These are phyloP conservation scores for Rutstroemia sp. DNA, from an alignment of 2,329 filamentous ascomycete species.

Conservation along the genomic window DNA sequence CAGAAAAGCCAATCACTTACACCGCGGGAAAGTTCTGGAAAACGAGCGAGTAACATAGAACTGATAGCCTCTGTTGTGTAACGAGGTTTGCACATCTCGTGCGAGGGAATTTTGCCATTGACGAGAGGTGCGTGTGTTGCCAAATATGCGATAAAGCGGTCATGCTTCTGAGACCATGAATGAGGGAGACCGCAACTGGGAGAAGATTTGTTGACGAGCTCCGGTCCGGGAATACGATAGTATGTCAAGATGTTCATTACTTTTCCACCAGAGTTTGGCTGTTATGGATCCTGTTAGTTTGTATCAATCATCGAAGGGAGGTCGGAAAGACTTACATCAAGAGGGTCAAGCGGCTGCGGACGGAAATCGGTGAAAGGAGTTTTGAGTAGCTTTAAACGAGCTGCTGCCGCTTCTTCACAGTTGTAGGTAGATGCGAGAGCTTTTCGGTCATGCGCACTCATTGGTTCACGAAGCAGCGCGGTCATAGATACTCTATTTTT, in stretches of 20 bases:
- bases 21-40: slow-evolving; percentile 1
- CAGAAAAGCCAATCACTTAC: not conserved
- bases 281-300: not conserved
- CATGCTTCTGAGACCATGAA: slow-evolving; percentile 7
- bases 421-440: slow-evolving; percentile 1
- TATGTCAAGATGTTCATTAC: slow-evolving; percentile 1
- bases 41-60: not conserved
- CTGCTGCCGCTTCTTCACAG: not conserved
- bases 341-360: not conserved
- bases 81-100: not conserved
- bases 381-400: not conserved
- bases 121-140: slow-evolving; percentile 7
- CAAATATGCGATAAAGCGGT: slow-evolving; percentile 9
- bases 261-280: not conserved
- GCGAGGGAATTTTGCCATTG: slow-evolving; percentile 4
- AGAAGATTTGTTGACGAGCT: slow-evolving; percentile 6
- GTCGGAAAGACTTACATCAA: not conserved
- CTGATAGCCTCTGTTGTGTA: not conserved
- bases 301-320: not conserved
- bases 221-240: slow-evolving; percentile 1
- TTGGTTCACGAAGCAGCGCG: not conserved
- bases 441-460: not conserved
- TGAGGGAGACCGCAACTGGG: slow-evolving; percentile 8
- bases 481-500: not conserved
- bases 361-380: not conserved